Evolutionary conservation across 1,139 yeast species (phyloP).

Genomic region (Magnusiomyces magnusii): DNA sequence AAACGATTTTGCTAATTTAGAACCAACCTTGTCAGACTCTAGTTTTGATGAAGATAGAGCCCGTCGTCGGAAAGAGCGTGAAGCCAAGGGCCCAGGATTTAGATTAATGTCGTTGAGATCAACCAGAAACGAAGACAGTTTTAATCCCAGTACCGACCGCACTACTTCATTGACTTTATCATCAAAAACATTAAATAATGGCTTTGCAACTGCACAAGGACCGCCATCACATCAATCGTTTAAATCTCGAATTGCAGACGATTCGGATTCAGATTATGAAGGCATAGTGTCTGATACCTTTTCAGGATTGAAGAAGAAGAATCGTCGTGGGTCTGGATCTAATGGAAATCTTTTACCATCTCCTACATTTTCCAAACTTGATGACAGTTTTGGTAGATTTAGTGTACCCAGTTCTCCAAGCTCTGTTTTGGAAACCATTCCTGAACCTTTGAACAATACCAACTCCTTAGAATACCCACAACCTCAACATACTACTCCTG

Average conservation of each 20-base stretch:
- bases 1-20: slow-evolving; percentile 8
- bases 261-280: slow-evolving; percentile 31
- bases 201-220: slow-evolving; percentile 8
- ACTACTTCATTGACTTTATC: not conserved
- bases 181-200: slow-evolving; percentile 2
- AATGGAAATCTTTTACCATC: not conserved
- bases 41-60: slow-evolving; percentile 17
- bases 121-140: slow-evolving; percentile 4
- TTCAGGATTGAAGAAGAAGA: not conserved
- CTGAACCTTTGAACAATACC: not conserved
- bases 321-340: not conserved
- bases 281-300: slow-evolving; percentile 1
- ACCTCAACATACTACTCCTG: not conserved
- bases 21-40: slow-evolving; percentile 19
- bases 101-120: slow-evolving; percentile 21
- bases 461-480: not conserved
- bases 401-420: not conserved
- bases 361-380: not conserved
- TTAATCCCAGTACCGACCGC: not conserved
- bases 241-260: slow-evolving; percentile 33
- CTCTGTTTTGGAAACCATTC: not conserved
- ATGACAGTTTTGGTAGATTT: not conserved
- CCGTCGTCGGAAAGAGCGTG: not conserved
- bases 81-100: slow-evolving; percentile 15
- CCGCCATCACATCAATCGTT: slow-evolving; percentile 17